These are phyloP conservation scores for Blumeriella jaapii DNA, from an alignment of 2,329 filamentous ascomycete species.

Conservation along the genomic window DNA sequence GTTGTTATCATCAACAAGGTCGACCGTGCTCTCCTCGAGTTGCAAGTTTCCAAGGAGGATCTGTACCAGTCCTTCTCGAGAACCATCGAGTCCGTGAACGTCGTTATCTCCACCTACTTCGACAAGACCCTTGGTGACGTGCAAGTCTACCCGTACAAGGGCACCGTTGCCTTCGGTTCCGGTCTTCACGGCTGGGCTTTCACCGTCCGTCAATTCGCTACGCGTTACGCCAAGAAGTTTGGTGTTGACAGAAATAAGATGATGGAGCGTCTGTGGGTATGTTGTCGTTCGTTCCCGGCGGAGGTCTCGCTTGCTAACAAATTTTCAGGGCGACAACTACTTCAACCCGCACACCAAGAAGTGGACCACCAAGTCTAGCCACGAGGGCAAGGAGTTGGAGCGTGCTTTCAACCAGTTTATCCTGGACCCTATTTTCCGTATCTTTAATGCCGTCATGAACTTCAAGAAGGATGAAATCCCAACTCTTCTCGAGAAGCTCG, in stretches of 20 bases:
- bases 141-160: conserved; percentile 96
- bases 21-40: conserved; percentile 96
- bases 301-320: conserved; percentile 16
- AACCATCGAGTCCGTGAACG: conserved; percentile 99
- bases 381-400: conserved; percentile 84
- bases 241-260: conserved; percentile 99
- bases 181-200: conserved; percentile 99
- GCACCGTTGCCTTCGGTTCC: conserved; percentile 97
- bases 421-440: conserved; percentile 98
- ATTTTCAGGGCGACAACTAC: conserved; percentile 75
- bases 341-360: conserved; percentile 99
- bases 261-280: conserved; percentile 99
- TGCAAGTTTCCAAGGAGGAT: conserved; percentile 97
- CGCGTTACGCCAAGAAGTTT: conserved; percentile 98
- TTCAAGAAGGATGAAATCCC: conserved; percentile 91
- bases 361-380: conserved; percentile 81
- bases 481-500: conserved; percentile 80
- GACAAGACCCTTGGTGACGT: conserved; percentile 96
- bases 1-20: conserved; percentile 99
- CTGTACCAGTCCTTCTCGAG: conserved; percentile 99
- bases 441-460: conserved; percentile 95
- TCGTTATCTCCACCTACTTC: conserved; percentile 98
- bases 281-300: conserved; percentile 24
- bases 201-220: conserved; percentile 95
- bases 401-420: conserved; percentile 99